Evolutionary conservation across 345 rosid species (phyloP).

Genomic region (Geranium brycei): DNA sequence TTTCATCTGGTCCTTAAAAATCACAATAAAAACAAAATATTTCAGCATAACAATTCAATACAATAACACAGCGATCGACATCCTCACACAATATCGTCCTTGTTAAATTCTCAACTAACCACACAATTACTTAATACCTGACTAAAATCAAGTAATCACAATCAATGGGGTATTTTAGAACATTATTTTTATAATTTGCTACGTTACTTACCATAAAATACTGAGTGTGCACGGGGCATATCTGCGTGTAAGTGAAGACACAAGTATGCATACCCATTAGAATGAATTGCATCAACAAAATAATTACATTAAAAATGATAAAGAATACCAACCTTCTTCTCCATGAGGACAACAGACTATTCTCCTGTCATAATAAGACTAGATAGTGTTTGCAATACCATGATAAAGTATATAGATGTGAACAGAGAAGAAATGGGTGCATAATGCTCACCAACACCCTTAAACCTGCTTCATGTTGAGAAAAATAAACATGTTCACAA

Average conservation of each 20-base stretch:
- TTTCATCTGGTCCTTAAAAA: too few relatives aligned
- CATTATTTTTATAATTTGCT: too few relatives aligned
- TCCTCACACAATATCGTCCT: too few relatives aligned
- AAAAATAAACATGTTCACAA: too few relatives aligned
- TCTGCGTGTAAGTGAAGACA: constrained; percentile 19
- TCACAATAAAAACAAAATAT: too few relatives aligned
- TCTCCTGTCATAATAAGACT: constrained; percentile 69
- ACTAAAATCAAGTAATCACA: too few relatives aligned
- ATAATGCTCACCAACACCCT: not conserved
- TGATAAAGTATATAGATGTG: not conserved
- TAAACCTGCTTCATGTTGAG: too few relatives aligned
- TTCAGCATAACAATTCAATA: too few relatives aligned
- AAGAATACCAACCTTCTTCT: constrained; percentile 50
- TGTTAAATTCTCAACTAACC: too few relatives aligned
- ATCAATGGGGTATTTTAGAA: too few relatives aligned
- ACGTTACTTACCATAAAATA: constrained; percentile 68
- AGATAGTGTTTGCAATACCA: not conserved
- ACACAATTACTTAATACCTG: too few relatives aligned
- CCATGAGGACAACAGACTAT: constrained; percentile 86
- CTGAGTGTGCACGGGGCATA: constrained; percentile 82
- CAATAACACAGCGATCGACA: too few relatives aligned
- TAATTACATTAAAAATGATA: not conserved
- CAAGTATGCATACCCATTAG: not conserved
- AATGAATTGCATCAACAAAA: not conserved
- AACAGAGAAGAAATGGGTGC: not conserved